Base-by-base conservation (phyloP, 1,284 basidiomycete species). In the Leccinum pseudoinsigne region DNA sequence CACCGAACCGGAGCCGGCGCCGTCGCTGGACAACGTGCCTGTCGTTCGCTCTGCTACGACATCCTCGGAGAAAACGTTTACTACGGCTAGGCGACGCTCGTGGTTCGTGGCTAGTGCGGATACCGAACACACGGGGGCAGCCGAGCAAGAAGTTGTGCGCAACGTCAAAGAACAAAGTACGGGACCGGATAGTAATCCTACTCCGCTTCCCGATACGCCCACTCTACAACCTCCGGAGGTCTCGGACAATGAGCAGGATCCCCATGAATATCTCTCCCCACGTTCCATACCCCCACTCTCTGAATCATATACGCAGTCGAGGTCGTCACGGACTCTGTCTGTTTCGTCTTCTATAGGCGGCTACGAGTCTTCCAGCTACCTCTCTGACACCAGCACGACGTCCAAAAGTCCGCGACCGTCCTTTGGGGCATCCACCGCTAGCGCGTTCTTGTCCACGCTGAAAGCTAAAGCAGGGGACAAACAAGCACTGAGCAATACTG, bases 381-480 rank as follows among this genome's bases (percentile, higher is more conserved):
- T 72, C 12, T 75, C 75, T 3, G 75, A 75, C 50, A 62, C 69
- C 12, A 71, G 75, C 21, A 18, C 70, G 18, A 66, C 75, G 3
- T 67, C 71, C 26, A 76, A 70, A 63, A 74, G 72, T 56, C 71
- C 74, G 6, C 72, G 69, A 2, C 64, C 66, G 11, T 72, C 78
- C 5, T 54, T 76, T 16, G 78, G 72, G 38, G 50, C 73, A 10
- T 75, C 80, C 42, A 76, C 77, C 58, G 74, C 81, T 36, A 78
- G 77, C n/a, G 83, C 83, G 12, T 87, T 90, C 77, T 84, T 92
- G 59, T 85, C 88, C 16, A 86, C 88, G 12, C 80, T 92, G 60
- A 90, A 88, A 72, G 86, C 92, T 23, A 88, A 88, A 47, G 84
- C 89, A 0, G 84, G 84, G 14, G 93, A 95, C 74, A 95, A 94